phyloP scores from a whole-genome alignment of 2,329 filamentous ascomycete genomes.

The Fusarium verrucosum region DNA sequence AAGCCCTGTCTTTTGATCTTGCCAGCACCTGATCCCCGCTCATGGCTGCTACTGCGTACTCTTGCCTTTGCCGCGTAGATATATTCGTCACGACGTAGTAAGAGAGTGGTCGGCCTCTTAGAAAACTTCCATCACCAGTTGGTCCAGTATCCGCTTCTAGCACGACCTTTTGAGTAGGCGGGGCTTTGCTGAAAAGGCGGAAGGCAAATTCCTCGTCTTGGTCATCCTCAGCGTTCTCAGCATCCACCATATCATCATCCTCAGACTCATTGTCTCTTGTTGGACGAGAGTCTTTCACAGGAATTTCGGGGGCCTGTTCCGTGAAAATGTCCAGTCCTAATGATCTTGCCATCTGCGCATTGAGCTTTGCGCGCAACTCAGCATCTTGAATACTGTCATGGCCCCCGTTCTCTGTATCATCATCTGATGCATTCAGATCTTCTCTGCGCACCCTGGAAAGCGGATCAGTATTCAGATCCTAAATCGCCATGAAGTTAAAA shows the following conservation, averaged over 20 bases:
- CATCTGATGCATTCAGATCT: slow-evolving; percentile 57
- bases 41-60: slow-evolving; percentile 60
- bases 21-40: slow-evolving; percentile 61
- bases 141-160: slow-evolving; percentile 56
- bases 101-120: slow-evolving; percentile 52
- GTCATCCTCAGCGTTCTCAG: slow-evolving; percentile 30
- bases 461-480: slow-evolving; percentile 9
- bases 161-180: slow-evolving; percentile 59
- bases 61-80: slow-evolving; percentile 48
- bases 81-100: slow-evolving; percentile 60
- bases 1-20: slow-evolving; percentile 56
- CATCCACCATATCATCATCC: slow-evolving; percentile 12
- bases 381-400: slow-evolving; percentile 49
- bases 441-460: slow-evolving; percentile 62
- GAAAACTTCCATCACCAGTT: slow-evolving; percentile 50
- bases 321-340: slow-evolving; percentile 51
- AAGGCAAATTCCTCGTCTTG: slow-evolving; percentile 61
- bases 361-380: slow-evolving; percentile 56
- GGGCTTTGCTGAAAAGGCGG: slow-evolving; percentile 63
- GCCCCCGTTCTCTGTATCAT: slow-evolving; percentile 37
- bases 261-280: slow-evolving; percentile 11
- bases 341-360: slow-evolving; percentile 59
- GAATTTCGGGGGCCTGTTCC: background rate
- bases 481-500: background rate
- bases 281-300: background rate